Conservation (phyloP, 495 filamentous ascomycete species). For the Baudoinia panamericana region DNA sequence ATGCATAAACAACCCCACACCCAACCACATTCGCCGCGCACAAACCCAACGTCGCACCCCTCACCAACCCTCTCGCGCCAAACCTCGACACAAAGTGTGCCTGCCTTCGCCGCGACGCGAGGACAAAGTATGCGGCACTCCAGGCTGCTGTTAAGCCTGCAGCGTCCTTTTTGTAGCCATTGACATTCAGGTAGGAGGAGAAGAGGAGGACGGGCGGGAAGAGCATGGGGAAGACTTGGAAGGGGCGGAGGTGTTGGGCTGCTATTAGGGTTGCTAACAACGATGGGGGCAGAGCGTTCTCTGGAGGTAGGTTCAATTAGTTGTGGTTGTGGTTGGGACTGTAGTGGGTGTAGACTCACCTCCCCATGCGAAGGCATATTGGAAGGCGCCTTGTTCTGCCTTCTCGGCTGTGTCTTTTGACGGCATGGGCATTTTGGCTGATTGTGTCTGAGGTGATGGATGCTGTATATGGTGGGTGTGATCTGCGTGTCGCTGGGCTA, state of each 20-base stretch:
- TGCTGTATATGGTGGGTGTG: background rate
- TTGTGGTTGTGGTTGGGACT: constrained; percentile 18
- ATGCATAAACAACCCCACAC: constrained; percentile 57
- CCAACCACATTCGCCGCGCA: constrained; percentile 56
- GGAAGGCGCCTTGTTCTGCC: constrained; percentile 38
- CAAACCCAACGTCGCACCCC: constrained; percentile 58
- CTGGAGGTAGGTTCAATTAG: constrained; percentile 33
- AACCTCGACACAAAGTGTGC: constrained; percentile 37
- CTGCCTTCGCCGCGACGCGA: constrained; percentile 54
- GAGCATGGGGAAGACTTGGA: constrained; percentile 60
- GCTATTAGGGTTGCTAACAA: constrained; percentile 67
- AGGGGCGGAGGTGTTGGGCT: constrained; percentile 62
- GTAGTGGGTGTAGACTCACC: constrained; percentile 41
- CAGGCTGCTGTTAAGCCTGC: constrained; percentile 78
- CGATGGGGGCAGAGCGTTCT: constrained; percentile 65
- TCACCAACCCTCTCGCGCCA: constrained; percentile 53
- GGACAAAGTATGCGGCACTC: constrained; percentile 70
- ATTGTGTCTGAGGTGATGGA: constrained; percentile 3
- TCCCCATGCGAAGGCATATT: constrained; percentile 52
- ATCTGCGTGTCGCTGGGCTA: background rate
- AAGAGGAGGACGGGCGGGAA: constrained; percentile 79
- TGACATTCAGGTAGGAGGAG: constrained; percentile 69
- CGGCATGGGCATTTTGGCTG: constrained; percentile 18
- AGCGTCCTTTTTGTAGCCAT: constrained; percentile 63
- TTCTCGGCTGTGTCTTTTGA: constrained; percentile 7